A percentile compares a stretch with the other conserved stretches of the same genome.
These are phyloP conservation scores for Fusarium buharicum DNA, from an alignment of 2,329 filamentous ascomycete genomes.

Conservation along the genomic window DNA sequence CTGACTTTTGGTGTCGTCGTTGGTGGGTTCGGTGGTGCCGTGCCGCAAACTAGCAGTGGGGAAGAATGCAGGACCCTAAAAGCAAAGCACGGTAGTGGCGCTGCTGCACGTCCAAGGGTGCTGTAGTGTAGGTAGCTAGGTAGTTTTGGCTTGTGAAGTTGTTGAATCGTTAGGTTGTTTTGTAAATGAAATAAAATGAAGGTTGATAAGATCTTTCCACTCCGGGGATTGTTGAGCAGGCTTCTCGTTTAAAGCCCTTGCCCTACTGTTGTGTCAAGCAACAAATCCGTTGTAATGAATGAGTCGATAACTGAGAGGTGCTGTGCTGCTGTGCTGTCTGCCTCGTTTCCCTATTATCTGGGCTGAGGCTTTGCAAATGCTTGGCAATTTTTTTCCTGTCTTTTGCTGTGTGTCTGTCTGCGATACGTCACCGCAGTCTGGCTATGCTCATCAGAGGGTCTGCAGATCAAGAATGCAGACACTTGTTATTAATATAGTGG, in stretches of 20 bases:
- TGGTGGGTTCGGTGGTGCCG: constrained; percentile 36
- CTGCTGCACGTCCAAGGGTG: constrained; percentile 10
- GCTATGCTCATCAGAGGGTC: constrained; percentile 37
- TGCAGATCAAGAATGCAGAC: constrained; percentile 37
- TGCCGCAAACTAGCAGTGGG: constrained; percentile 30
- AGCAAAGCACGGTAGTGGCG: constrained; percentile 27
- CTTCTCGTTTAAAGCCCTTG: constrained; percentile 34
- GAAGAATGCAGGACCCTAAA: constrained; percentile 39
- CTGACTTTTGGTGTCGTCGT: constrained; percentile 19
- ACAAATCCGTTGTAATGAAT: constrained; percentile 9
- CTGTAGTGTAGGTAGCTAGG: neutral
- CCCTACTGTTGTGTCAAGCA: constrained; percentile 23
- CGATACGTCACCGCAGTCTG: constrained; percentile 42
- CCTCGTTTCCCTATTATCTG: constrained; percentile 25
- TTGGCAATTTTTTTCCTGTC: constrained; percentile 38
- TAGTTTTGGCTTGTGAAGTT: constrained; percentile 22
- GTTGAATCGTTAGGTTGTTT: constrained; percentile 17
- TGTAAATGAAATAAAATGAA: constrained; percentile 24
- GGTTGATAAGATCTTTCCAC: constrained; percentile 33
- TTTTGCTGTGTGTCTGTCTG: constrained; percentile 32
- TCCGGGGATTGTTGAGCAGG: constrained; percentile 31
- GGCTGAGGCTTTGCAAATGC: constrained; percentile 31
- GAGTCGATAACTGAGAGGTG: constrained; percentile 13
- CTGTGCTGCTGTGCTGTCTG: constrained; percentile 27
- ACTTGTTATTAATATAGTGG: constrained; percentile 41